Conservation (phyloP, 2,329 filamentous ascomycete species). For the Fusarium dimerum region DNA sequence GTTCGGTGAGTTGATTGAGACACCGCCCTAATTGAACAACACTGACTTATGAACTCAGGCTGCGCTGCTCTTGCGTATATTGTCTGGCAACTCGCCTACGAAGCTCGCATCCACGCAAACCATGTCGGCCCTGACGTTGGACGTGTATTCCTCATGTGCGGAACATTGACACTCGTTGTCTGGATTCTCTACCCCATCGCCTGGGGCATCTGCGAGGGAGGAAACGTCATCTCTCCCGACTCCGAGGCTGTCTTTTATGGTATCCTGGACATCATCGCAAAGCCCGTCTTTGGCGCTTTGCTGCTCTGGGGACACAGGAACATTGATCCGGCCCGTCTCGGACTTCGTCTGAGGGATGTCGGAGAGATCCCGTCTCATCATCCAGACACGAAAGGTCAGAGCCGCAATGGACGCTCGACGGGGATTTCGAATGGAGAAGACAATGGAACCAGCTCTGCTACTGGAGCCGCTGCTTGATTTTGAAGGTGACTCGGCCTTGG, state of each 20-base stretch:
- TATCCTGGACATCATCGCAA: constrained; percentile 64
- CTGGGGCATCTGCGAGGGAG: constrained; percentile 54
- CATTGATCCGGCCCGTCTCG: constrained; percentile 59
- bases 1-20: constrained; percentile 36
- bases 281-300: constrained; percentile 62
- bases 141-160: constrained; percentile 55
- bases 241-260: constrained; percentile 70
- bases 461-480: too few relatives aligned
- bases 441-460: too few relatives aligned
- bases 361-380: not conserved
- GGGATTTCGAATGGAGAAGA: too few relatives aligned
- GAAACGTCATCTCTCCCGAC: constrained; percentile 58
- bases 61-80: constrained; percentile 48
- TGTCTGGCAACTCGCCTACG: constrained; percentile 42
- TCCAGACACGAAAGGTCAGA: too few relatives aligned
- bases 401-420: too few relatives aligned
- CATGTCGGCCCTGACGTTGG: constrained; percentile 55
- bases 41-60: constrained; percentile 16
- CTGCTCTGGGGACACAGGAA: constrained; percentile 64
- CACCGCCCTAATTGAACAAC: too few relatives aligned
- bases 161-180: constrained; percentile 54
- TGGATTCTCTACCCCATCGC: constrained; percentile 60
- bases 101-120: constrained; percentile 50
- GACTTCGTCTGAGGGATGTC: constrained; percentile 43
- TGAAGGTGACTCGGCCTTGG: too few relatives aligned